Conservation (phyloP, 257 asterid species). For the Penstemon newberryi region DNA sequence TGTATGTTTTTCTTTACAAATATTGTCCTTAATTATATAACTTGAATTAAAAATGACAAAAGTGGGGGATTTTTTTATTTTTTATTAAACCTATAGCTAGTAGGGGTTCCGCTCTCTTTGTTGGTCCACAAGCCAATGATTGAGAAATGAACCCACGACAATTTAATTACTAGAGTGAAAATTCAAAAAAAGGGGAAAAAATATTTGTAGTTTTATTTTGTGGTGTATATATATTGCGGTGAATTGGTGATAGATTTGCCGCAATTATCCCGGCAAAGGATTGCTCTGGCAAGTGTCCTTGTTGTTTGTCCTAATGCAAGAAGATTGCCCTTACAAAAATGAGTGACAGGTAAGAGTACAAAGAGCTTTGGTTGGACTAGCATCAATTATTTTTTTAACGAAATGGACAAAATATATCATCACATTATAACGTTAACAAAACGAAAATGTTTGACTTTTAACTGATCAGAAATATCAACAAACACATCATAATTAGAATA, state of each 20-base stretch:
- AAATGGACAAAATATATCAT: too few relatives aligned
- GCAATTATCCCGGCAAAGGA: conserved; percentile 18
- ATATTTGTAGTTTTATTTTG: background rate
- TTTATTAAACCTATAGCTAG: background rate
- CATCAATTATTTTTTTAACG: too few relatives aligned
- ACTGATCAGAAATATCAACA: too few relatives aligned
- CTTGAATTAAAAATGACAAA: background rate
- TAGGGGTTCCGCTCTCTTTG: background rate
- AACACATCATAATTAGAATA: too few relatives aligned
- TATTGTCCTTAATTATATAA: too few relatives aligned
- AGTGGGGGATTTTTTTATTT: background rate
- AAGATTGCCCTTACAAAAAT: too few relatives aligned
- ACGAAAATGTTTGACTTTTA: too few relatives aligned
- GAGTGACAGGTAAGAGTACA: too few relatives aligned
- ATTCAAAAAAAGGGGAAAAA: background rate
- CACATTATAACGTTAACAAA: too few relatives aligned
- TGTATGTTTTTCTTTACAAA: too few relatives aligned
- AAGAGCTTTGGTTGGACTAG: too few relatives aligned
- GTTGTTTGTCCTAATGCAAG: conserved; percentile 9
- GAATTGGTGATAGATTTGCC: conserved; percentile 23
- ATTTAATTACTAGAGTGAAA: background rate
- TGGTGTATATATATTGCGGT: background rate
- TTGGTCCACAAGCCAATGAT: conserved; percentile 21
- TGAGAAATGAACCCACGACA: conserved; percentile 22
- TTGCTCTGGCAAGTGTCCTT: conserved; percentile 15